Conservation (phyloP, 2,329 filamentous ascomycete genomes). For the Talaromyces amestolkiae region DNA sequence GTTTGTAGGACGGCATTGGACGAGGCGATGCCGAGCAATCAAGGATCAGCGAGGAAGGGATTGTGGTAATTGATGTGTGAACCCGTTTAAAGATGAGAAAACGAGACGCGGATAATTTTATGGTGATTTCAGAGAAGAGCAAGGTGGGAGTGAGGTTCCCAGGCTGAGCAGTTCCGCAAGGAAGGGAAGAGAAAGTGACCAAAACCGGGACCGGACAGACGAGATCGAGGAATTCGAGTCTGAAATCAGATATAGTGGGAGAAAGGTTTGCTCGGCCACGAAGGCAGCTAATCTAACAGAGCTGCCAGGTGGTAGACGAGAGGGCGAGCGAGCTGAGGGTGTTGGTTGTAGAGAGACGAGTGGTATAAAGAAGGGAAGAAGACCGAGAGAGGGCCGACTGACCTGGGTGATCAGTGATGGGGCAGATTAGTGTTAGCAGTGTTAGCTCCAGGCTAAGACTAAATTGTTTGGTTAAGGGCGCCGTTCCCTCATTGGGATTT, state of each 20-base stretch:
- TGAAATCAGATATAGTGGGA: not conserved
- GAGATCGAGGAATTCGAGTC: constrained; percentile 7
- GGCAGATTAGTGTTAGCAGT: constrained; percentile 12
- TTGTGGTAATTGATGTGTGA: not conserved
- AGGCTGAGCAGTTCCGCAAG: not conserved
- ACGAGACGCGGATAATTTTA: not conserved
- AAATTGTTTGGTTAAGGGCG: not conserved
- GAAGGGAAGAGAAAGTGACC: constrained; percentile 11
- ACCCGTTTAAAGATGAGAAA: not conserved
- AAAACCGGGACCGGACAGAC: constrained; percentile 22
- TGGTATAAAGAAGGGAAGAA: constrained; percentile 8
- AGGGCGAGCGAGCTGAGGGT: constrained; percentile 10
- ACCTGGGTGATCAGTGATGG: not conserved
- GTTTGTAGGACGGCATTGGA: constrained; percentile 37
- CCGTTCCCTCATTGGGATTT: constrained; percentile 14
- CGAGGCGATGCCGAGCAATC: not conserved
- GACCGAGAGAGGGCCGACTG: constrained; percentile 3
- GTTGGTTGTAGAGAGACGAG: constrained; percentile 17
- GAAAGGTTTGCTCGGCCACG: not conserved
- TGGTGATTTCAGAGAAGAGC: not conserved
- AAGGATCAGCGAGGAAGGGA: not conserved
- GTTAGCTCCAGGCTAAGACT: constrained; percentile 6
- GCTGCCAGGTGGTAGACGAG: not conserved
- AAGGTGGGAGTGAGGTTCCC: not conserved
- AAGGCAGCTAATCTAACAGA: not conserved